Evolutionary conservation across 495 filamentous ascomycete genomes (phyloP).

Genomic region (Thermochaetoides thermophila): DNA sequence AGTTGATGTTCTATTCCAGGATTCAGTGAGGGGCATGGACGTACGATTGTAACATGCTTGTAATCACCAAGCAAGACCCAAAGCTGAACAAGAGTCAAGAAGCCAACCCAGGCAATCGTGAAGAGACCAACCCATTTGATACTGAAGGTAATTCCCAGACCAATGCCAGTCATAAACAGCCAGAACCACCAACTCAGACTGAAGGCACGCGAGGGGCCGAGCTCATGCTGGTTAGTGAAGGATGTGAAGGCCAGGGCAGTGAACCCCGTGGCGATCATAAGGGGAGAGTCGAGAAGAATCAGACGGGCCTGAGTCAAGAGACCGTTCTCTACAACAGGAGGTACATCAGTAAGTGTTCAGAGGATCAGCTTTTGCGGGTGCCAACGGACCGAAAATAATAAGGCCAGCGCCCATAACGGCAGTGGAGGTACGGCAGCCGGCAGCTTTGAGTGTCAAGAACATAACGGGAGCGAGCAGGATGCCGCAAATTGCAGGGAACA

Average conservation of each 20-base stretch:
- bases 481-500: constrained; percentile 80
- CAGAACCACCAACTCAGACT: constrained; percentile 93
- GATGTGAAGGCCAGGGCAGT: constrained; percentile 82
- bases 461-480: constrained; percentile 77
- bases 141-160: constrained; percentile 80
- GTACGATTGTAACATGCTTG: constrained; percentile 55
- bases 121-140: constrained; percentile 99
- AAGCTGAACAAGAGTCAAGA: constrained; percentile 76
- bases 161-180: constrained; percentile 73
- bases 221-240: constrained; percentile 94
- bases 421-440: constrained; percentile 73
- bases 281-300: constrained; percentile 88
- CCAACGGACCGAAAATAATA: constrained; percentile 68
- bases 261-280: constrained; percentile 85
- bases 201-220: constrained; percentile 78
- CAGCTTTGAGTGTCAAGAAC: constrained; percentile 85
- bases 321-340: constrained; percentile 57
- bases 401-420: constrained; percentile 68
- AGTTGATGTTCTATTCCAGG: constrained; percentile 1
- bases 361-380: not conserved
- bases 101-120: constrained; percentile 96
- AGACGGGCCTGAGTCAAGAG: constrained; percentile 87
- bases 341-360: not conserved
- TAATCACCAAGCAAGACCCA: constrained; percentile 88
- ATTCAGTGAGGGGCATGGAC: constrained; percentile 33